Base-by-base conservation (phyloP, 2,329 filamentous ascomycete species). In the Paradendryphiella salina region DNA sequence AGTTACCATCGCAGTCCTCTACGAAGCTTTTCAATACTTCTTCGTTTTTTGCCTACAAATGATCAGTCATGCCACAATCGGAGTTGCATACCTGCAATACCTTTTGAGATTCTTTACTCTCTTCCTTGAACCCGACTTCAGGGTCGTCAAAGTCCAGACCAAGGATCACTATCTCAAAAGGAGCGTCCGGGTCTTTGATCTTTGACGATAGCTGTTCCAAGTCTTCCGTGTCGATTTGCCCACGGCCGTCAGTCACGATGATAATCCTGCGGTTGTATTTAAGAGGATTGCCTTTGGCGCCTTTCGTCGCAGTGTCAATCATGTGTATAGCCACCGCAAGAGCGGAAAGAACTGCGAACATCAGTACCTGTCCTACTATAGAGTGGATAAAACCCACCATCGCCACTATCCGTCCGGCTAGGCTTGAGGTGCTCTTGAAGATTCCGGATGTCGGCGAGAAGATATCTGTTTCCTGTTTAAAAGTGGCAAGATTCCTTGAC, bases 131-230 rank as follows among this genome's bases (percentile, higher is more conserved):
- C 34, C 92, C 92, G 67, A 87, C 96, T 2, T 96, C 91, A 1
- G 84, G 70, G 70, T 96, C 91, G 68, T 99, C 91, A 72, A 99
- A 97, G 70, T 99, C 94, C 14, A 96, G 84, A 11, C 94, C 94
- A 46, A 97, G 75, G 9, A 97, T 77, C 1, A 87, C 81, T 35
- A 99, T 77, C 56, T 94, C 84, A 52, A 97, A 94, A 3, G 82
- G 82, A 15, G 64, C 62, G 23, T 63, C 62, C 31, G 87, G 83
- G 7, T 87, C 81, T 56, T 89, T 89, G 37, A 96, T 83, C 69
- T 90, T 90, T 35, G 76, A 76, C 0, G 83, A 79, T 56, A 97
- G 91, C 1, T 86, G 80, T 1, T 82, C 80, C 11, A 92, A 71
- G 42, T 85, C 87, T 45, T 90, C 87, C 2, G 79, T 81, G 57